Base-by-base conservation (phyloP, 768 basidiomycete genomes). In the Hirschioporus abietinus region DNA sequence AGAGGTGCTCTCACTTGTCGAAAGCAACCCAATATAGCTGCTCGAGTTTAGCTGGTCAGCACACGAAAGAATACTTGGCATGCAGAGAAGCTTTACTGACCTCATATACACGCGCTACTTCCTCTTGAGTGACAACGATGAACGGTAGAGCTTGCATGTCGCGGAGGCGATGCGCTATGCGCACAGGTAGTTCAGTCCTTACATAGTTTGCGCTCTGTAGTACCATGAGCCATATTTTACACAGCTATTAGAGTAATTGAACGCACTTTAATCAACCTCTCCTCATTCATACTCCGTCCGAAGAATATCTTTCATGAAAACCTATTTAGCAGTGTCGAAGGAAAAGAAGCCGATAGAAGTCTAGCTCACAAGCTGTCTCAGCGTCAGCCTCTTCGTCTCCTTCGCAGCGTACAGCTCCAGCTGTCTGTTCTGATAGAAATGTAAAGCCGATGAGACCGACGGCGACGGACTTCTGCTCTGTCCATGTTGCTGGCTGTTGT, bases 11-110 rank as follows among this genome's bases (percentile, higher is more conserved):
- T 35, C 73, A 93, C 92, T 88, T 90, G 72, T 95, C 91, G 71
- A 95, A 95, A 7, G 92, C 92, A 64, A 84, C 83, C 89, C 91
- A 93, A 74, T 95, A 95, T 34, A 94, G 78, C 93, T 95, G 67
- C 5, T n/a, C 23, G 58, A 34, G 26, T 24, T 68, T 61, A 30
- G 57, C 10, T 24, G 34, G 59, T 66, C 35, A 35, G 34, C 59
- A 63, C 23, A 42, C 27, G 6, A 18, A 7, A 10, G 58, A 60
- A n/a, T 1, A n/a, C 24, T 36, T 15, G 65, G 7, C 27, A 59
- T 35, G 52, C 2, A 35, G 60, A 35, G 60, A 30, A 30, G 30
- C 30, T 30, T 66, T 65, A 75, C 88, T 70, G 65, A 92, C 91
- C 78, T 93, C 89, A 71, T 95, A 95, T 42, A 96, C 92, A 71